Percentiles rank a stretch among this genome's conserved stretches.
These are phyloP conservation scores for Leersia perrieri DNA, from an alignment of 176 grass and related monocot genomes.

Conservation along the genomic window DNA sequence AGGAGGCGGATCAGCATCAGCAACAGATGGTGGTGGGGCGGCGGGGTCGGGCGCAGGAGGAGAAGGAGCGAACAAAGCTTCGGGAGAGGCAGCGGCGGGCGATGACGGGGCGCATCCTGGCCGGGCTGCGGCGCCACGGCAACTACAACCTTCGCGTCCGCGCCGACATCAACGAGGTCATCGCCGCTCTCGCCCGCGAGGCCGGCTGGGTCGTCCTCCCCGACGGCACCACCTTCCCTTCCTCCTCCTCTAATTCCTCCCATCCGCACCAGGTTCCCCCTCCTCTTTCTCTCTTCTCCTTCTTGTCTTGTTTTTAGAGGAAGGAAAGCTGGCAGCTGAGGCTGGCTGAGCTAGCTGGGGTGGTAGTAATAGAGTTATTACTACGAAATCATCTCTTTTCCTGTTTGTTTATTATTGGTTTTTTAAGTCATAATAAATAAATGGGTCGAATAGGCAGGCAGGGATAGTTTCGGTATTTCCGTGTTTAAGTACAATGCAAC, in stretches of 20 bases:
- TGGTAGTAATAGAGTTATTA: not conserved
- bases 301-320: not conserved
- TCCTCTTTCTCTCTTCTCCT: not conserved
- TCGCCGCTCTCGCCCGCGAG: constrained; percentile 54
- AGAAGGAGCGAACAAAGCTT: constrained; percentile 92
- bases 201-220: constrained; percentile 80
- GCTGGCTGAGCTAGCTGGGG: too few species aligned
- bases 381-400: not conserved
- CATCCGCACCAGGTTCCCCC: not conserved
- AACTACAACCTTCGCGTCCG: constrained; percentile 76
- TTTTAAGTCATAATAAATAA: constrained; percentile 33
- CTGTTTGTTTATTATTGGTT: not conserved
- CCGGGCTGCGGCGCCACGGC: constrained; percentile 80
- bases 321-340: too few species aligned
- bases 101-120: constrained; percentile 77
- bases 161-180: constrained; percentile 78
- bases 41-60: constrained; percentile 48
- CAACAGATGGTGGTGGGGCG: not conserved
- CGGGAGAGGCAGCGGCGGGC: constrained; percentile 81
- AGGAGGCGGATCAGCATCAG: not conserved
- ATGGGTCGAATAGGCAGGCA: not conserved
- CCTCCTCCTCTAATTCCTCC: constrained; percentile 17
- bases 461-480: not conserved
- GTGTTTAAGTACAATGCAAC: not conserved
- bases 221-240: constrained; percentile 75